A percentile compares a stretch with the other conserved stretches of the same genome.
These are phyloP conservation scores for Punctularia strigosozonata DNA, from an alignment of 768 basidiomycete species.

Conservation along the genomic window DNA sequence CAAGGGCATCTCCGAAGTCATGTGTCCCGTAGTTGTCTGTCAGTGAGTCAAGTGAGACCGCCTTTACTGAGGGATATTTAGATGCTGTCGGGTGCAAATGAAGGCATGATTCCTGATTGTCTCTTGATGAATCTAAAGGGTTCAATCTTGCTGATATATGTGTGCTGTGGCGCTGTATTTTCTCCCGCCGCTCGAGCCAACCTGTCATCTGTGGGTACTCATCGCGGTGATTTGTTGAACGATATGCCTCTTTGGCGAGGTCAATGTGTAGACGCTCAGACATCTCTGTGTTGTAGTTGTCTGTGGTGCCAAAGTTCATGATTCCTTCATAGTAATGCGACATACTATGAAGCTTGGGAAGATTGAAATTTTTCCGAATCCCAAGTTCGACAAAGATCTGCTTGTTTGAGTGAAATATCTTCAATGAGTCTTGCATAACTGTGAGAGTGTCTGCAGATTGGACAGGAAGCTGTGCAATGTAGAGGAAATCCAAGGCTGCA, in stretches of 20 bases:
- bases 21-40: conserved; percentile 13
- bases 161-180: conserved; percentile 8
- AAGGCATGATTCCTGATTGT: too few relatives aligned
- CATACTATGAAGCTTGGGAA: conserved; percentile 30
- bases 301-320: conserved; percentile 19
- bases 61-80: conserved; percentile 13
- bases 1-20: conserved; percentile 4
- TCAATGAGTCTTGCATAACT: conserved; percentile 14
- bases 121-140: too few relatives aligned
- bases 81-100: conserved; percentile 10
- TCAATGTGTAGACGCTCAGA: conserved; percentile 31
- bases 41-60: conserved; percentile 11
- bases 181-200: conserved; percentile 22
- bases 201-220: conserved; percentile 25
- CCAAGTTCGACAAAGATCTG: conserved; percentile 22
- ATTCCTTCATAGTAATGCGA: conserved; percentile 23
- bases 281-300: conserved; percentile 28
- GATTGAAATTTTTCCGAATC: conserved; percentile 23
- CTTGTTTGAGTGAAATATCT: conserved; percentile 26
- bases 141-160: too few relatives aligned
- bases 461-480: conserved; percentile 21
- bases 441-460: conserved; percentile 20
- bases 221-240: conserved; percentile 22
- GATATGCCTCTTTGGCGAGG: conserved; percentile 24
- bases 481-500: conserved; percentile 26